Evolutionary conservation across 2,329 filamentous ascomycete species (phyloP), one percentile per base, ranked within the genome.

Genomic region (Pyricularia grisea): DNA sequence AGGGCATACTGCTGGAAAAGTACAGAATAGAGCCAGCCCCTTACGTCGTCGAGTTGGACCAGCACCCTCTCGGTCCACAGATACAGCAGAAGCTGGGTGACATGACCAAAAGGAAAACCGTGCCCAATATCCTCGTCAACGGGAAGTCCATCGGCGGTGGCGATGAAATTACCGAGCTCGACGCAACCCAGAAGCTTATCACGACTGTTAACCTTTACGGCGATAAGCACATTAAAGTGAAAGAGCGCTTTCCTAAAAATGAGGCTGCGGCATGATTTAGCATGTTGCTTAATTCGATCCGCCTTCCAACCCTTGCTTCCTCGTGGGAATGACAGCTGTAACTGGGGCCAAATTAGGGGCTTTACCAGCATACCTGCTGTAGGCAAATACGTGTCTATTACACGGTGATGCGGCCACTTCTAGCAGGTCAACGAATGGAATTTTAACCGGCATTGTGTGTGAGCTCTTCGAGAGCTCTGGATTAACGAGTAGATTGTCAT

Each of bases 61-160:
- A 88, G 72, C 92, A 97, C 76, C 86, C 88, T 0, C 83, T 96
- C 14, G 95, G 94, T 50, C 76, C 81, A 1, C 80, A 86, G 69
- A 80, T 99, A 61, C 95, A 99, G 79, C 85, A 84, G 11, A 85
- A 87, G 23, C 83, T 99, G 11, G 84, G 79, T 20, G 85, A 89
- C 70, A 90, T 87, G 76, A 98, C 95, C 0, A 91, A 92, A 64
- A 87, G 94, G 67, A 84, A 83, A 70, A 99, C 95, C 0, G 95
- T 99, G 0, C 95, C 95, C 20, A 99, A 99, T 76, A 86, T 98
- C 50, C 84, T 99, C 73, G 85, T 99, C 74, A 92, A 93, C 75
- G 93, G 93, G 65, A 89, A 90, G 78, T 95, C 91, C 78, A 92
- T 98, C 71, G 95, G 95, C 65, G 95, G 95, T 27, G 89, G 92